These are phyloP conservation scores for Microsporum ferrugineum DNA, from an alignment of 2,329 filamentous ascomycete species.

Conservation along the genomic window DNA sequence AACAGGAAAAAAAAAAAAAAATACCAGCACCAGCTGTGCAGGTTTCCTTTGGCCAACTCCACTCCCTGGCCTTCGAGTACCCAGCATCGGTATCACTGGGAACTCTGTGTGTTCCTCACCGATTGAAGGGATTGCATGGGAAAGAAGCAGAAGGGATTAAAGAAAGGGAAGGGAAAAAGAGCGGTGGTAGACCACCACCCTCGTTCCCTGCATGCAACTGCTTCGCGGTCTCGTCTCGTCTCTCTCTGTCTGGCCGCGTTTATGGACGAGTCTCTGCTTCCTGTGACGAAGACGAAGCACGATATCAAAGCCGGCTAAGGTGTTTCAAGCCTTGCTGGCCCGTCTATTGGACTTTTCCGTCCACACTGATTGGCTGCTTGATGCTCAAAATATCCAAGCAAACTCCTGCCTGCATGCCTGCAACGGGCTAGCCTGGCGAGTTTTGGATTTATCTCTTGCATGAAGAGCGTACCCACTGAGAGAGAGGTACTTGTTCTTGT, in stretches of 20 bases:
- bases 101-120: not conserved
- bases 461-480: not conserved
- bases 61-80: not conserved
- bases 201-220: not conserved
- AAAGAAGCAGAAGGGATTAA: not conserved
- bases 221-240: not conserved
- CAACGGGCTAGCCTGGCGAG: constrained; percentile 3
- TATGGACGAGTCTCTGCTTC: not conserved
- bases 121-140: not conserved
- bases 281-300: not conserved
- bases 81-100: not conserved
- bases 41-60: not conserved
- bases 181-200: not conserved
- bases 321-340: constrained; percentile 4
- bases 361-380: not conserved
- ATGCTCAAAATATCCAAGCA: not conserved
- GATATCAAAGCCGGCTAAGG: not conserved
- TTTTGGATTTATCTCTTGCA: constrained; percentile 6
- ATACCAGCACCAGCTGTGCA: not conserved
- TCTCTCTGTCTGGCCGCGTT: not conserved
- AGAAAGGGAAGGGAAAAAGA: not conserved
- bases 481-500: not conserved
- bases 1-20: not conserved
- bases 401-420: not conserved
- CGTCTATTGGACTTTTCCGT: not conserved